Evolutionary conservation across 371 early-diverging fungal species (phyloP), one percentile per base, ranked within the genome.

Genomic region (Actinomortierella wolfii): DNA sequence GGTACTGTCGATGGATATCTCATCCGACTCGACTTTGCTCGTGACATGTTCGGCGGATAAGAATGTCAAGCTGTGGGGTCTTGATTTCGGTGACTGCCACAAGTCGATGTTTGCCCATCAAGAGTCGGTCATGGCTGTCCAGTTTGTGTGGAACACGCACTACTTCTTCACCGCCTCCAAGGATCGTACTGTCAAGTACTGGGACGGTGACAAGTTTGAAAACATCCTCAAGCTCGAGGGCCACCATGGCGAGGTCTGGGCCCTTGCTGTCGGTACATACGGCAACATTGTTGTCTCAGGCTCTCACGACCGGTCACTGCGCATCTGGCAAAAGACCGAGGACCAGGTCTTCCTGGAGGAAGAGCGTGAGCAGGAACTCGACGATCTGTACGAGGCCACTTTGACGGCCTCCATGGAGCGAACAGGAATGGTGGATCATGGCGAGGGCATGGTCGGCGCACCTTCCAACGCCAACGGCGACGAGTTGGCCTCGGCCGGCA

Each of bases 71-170:
- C 78, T 98, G 24, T 98, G 98, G 98, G 98, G 98, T 50, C 80
- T 97, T 63, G 98, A 98, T 77, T 98, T 97, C 76, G 98, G 98
- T 67, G 98, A 98, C 81, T 98, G 98, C 70, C 98, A 96, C 77
- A 89, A 91, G 68, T 94, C 94, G 42, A 64, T 97, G 49, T 87
- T 93, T 75, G 97, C 96, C 4, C 98, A 98, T 83, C 89, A 92
- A 69, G 98, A 97, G 67, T 84, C 90, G 42, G 88, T 98, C 39
- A 95, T 94, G 81, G 79, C 80, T 8, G 86, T 93, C 25, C 88
- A 88, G 60, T 97, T 95, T 78, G 94, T 96, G 6, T 89, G 86
- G 82, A 91, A 92, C 26, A 97, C 97, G 2, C 97, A 98, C 78
- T 95, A 94, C 77, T 89, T 97, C 67, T 95, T 97, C 67, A 89